Evolutionary conservation across 179 eudicot species (phyloP), one percentile per base, ranked within the genome.

Genomic region (Monotropa hypopitys): DNA sequence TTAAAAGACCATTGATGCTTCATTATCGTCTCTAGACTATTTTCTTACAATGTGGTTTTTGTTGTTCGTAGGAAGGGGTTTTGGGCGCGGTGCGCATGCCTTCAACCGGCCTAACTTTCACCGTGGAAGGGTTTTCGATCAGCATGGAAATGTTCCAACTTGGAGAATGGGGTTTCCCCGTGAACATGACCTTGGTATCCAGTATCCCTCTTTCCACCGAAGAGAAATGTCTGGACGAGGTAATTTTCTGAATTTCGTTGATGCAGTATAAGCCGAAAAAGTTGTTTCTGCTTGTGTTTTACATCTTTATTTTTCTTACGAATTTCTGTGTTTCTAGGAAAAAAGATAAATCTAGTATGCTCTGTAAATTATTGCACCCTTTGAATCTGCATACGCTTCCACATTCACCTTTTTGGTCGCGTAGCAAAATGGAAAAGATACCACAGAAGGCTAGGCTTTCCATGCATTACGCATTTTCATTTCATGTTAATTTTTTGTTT

Each of bases 141-240:
- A 80, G 62, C 87, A 80, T 70, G 88, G 86, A 30, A 92, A 87
- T 75, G 86, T 85, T 59, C 94, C 88, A 49, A 76, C 86, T 79
- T 80, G 87, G 68, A 83, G 87, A 81, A 68, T 54, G 74, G 83
- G 84, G 62, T 82, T 84, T 66, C 3, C 70, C 53, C 75, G 77
- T 77, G 84, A 84, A 38, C 80, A 76, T 78, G 91, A 86, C 18
- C 83, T 85, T 75, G 86, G 67, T 70, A 84, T 84, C 56, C 91
- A 88, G 61, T 85, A 84, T 84, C 86, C 89, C 68, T 83, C 84
- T 72, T 82, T 80, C 72, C 84, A 80, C 42, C 84, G 82, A 61
- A 80, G 87, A 76, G 81, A 80, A 57, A 80, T 78, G 65, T 82
- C 83, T 65, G 88, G 88, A 28, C 84, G 69, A 79, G 93, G 94